phyloP scores from a whole-genome alignment of 176 grass and related monocot species.

The Lolium multiflorum region DNA sequence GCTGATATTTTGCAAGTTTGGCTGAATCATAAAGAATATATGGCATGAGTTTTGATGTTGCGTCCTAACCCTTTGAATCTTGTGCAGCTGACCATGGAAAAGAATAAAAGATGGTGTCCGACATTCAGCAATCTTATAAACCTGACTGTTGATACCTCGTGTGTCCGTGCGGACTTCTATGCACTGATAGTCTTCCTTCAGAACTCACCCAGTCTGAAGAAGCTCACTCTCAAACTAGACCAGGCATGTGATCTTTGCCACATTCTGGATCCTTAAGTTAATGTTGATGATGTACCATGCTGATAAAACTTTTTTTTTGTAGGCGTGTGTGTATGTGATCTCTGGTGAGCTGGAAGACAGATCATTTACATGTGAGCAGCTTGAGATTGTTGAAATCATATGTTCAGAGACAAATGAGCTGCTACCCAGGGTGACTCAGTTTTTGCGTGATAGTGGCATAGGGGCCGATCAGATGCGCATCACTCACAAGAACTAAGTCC shows the following conservation, averaged over 20 bases:
- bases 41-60: background rate
- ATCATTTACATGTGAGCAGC: constrained; percentile 41
- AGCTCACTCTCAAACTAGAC: background rate
- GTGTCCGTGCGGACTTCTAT: background rate
- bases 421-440: background rate
- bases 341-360: background rate
- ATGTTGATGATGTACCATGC: background rate
- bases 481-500: background rate
- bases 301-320: background rate
- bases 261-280: background rate
- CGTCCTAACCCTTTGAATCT: background rate
- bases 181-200: constrained; percentile 38
- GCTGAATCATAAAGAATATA: background rate
- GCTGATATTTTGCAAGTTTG: background rate
- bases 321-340: background rate
- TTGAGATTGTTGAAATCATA: constrained; percentile 33
- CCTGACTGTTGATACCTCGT: constrained; percentile 26
- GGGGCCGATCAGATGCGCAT: background rate
- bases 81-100: constrained; percentile 2
- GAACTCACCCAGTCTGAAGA: constrained; percentile 33
- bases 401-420: background rate
- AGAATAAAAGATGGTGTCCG: background rate
- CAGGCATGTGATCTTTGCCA: background rate
- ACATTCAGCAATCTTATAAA: constrained; percentile 40
- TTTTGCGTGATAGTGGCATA: constrained; percentile 33